Base-by-base conservation (phyloP, 768 basidiomycete genomes). In the Pleurotus eryngii region DNA sequence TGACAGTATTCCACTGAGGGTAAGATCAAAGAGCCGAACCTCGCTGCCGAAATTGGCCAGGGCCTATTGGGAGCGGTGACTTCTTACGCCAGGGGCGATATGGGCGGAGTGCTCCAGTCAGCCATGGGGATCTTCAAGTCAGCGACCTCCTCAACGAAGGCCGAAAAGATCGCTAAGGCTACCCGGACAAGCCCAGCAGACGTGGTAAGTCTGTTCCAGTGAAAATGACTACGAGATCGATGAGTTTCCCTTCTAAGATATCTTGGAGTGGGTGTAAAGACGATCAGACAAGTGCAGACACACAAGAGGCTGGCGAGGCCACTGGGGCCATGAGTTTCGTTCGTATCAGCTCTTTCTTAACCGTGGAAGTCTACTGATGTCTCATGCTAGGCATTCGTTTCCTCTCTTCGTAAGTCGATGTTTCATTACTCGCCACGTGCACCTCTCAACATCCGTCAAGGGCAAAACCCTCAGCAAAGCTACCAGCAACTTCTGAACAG, bases 1-100 rank as follows among this genome's bases (percentile, higher is more conserved):
- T 20, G n/a, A 35, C 58, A 90, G 85, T 98, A 98, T 73, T 93
- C 93, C 17, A 96, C 94, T 5, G 93, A 98, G 74, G 95, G 95
- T 48, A 94, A 92, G 67, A 74, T 98, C 68, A 96, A 98, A 70
- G 94, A 97, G 67, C 94, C 95, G 27, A 95, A 96, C 67, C 74
- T 94, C 12, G 85, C 86, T 9, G 81, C 86, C 8, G 94, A 92
- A 67, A 94, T 95, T 3, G 95, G 94, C 0, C 84, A 91, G 67
- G 92, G 92, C 7, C 74, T 97, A 3, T 68, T 96, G n/a, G 81
- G 82, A 20, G 90, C 92, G 1, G 83, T 90, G 2, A 73, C 79
- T 24, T 86, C 90, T 7, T 96, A 93, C 67, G 76, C 89, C 20
- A 80, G 78, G 12, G 89, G 89, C 26, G 95, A 98, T 67, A 81